phyloP scores from a whole-genome alignment of 1,139 yeast species.

The Nakaseomyces kungkrabaensis region DNA sequence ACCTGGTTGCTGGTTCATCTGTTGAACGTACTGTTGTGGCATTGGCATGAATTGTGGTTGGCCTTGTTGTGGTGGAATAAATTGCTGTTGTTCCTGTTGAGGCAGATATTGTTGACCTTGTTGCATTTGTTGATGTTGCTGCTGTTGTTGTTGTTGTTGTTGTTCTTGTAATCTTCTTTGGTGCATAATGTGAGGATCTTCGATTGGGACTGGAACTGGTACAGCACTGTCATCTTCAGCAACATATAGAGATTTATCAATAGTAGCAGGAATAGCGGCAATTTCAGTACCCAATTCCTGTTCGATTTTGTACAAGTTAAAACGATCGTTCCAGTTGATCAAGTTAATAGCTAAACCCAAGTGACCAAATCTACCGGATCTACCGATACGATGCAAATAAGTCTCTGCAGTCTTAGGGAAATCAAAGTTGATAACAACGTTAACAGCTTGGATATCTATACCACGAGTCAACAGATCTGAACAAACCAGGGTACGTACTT shows the following conservation, averaged over 20 bases:
- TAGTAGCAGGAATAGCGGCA: constrained; percentile 86
- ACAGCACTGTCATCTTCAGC: constrained; percentile 69
- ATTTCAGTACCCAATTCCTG: constrained; percentile 97
- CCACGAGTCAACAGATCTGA: constrained; percentile 96
- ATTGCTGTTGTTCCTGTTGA: constrained; percentile 13
- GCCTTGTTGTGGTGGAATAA: constrained; percentile 16
- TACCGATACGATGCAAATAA: constrained; percentile 95
- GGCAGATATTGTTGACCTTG: constrained; percentile 5
- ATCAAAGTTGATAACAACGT: constrained; percentile 94
- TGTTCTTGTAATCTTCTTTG: constrained; percentile 2
- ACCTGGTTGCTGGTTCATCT: constrained; percentile 10
- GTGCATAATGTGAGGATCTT: constrained; percentile 18
- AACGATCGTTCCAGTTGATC: constrained; percentile 95
- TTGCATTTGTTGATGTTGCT: constrained; percentile 7
- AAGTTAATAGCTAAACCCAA: constrained; percentile 94
- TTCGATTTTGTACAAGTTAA: constrained; percentile 86
- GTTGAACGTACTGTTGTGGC: constrained; percentile 11
- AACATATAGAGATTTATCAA: constrained; percentile 82
- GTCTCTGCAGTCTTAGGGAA: constrained; percentile 98
- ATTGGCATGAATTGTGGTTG: constrained; percentile 13
- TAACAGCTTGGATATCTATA: constrained; percentile 97
- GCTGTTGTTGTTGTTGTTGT: constrained; percentile 9
- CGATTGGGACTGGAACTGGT: constrained; percentile 81
- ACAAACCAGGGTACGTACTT: constrained; percentile 93
- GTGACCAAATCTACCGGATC: constrained; percentile 98